Evolutionary conservation across 176 grass and related monocot species (phyloP).

Genomic region (Aechmea fasciata): DNA sequence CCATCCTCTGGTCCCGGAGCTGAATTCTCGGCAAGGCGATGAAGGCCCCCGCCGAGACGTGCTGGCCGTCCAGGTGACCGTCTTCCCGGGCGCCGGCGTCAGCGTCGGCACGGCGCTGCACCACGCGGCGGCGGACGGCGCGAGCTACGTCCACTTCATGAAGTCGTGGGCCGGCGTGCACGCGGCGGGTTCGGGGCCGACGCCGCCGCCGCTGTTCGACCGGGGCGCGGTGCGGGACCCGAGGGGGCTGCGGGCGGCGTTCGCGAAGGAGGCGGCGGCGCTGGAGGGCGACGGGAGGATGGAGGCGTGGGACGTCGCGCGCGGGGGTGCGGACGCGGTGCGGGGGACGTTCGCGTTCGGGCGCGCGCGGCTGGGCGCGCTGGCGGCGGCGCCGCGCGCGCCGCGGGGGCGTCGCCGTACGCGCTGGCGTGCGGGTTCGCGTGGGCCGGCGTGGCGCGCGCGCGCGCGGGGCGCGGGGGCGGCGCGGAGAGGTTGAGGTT

Average conservation of each 20-base stretch:
- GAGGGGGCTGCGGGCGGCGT: not conserved
- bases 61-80: conserved; percentile 30
- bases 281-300: not conserved
- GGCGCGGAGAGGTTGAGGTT: not conserved
- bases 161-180: conserved; percentile 22
- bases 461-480: not conserved
- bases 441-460: conserved; percentile 12
- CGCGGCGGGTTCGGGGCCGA: not conserved
- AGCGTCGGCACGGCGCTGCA: conserved; percentile 23
- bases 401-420: not conserved
- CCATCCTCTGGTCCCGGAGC: conserved; percentile 8
- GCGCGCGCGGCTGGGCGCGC: not conserved
- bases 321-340: not conserved
- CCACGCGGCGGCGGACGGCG: conserved; percentile 37
- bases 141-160: conserved; percentile 31
- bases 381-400: not conserved
- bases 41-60: not conserved
- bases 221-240: not conserved
- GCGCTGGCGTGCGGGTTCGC: conserved; percentile 4
- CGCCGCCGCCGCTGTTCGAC: not conserved
- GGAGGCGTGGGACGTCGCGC: not conserved
- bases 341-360: not conserved
- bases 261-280: not conserved
- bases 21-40: not conserved
- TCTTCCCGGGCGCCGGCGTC: conserved; percentile 28